Base-by-base conservation (phyloP, 805 yeast genomes). In the Yamadazyma akitaensis region DNA sequence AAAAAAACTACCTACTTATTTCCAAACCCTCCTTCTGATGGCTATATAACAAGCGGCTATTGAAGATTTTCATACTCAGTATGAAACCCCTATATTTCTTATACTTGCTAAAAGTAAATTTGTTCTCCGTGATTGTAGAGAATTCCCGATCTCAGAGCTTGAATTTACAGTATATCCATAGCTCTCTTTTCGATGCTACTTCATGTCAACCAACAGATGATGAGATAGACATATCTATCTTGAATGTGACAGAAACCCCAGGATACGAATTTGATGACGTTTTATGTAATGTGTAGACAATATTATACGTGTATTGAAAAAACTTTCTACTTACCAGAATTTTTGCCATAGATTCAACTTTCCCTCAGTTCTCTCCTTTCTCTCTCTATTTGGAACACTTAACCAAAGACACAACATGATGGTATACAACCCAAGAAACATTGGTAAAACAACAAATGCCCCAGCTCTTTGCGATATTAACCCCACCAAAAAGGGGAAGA, bases 401-500 rank as follows among this genome's bases (percentile, higher is more conserved):
- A 55, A 37, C 61, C 61, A 57, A 40, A 55, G 47, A 1, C 45
- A 33, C n/a, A 66, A 24, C 65, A 75, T 70, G 2, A 55, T 48
- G 1, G 56, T 41, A 42, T 69, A 69, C 34, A 76, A 60, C 0
- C 61, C 70, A 6, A 78, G 54, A 42, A 75, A 67, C 12, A 70
- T 60, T 1, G 84, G 82, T 60, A 77, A 68, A 30, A 79, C 72
- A 4, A 77, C 76, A 53, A 49, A 78, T 0, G 81, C 67, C 3
- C 81, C 81, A 2, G 57, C 61, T 43, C 47, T 61, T 55, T 77
- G 75, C 3, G 79, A 67, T 18, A 76, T 61, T 43, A 78, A 59
- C 26, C 84, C 84, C 26, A 77, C 74, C 13, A 77, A 38, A 51
- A 79, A 78, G 21, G 83, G 83, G 49, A 77, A 70, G 2, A 78